These are phyloP conservation scores for Russula dissimulans DNA, from an alignment of 768 basidiomycete species.

Conservation along the genomic window DNA sequence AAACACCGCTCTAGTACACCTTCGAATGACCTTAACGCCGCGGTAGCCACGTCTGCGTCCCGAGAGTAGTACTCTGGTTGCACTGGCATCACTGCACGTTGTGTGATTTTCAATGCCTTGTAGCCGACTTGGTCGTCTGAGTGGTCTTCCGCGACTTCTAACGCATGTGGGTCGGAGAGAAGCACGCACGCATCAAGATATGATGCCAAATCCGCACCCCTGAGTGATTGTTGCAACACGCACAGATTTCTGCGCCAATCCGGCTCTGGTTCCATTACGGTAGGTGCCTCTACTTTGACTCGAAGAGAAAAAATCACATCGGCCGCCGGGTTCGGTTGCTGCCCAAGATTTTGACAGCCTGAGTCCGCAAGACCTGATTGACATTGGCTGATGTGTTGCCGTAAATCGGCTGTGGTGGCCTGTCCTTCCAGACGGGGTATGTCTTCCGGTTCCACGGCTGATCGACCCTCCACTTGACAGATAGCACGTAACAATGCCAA, in stretches of 20 bases:
- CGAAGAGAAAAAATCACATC: slow-evolving; percentile 9
- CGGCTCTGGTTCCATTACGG: background rate
- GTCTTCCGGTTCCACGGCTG: slow-evolving; percentile 1
- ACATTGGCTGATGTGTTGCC: slow-evolving; percentile 15
- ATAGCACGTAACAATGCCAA: slow-evolving; percentile 20
- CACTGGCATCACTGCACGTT: slow-evolving; percentile 8
- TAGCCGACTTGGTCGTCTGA: slow-evolving; percentile 54
- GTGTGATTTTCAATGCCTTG: slow-evolving; percentile 5
- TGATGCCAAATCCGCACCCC: slow-evolving; percentile 16
- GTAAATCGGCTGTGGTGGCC: slow-evolving; percentile 10
- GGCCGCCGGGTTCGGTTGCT: background rate
- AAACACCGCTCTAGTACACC: slow-evolving; percentile 3
- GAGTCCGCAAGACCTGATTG: slow-evolving; percentile 13
- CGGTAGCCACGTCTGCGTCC: slow-evolving; percentile 4
- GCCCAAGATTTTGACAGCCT: background rate
- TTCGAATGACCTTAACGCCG: slow-evolving; percentile 1
- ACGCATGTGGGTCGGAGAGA: background rate
- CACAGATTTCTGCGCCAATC: slow-evolving; percentile 4
- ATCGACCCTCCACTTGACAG: slow-evolving; percentile 15
- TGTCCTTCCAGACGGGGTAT: background rate
- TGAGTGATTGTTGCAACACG: slow-evolving; percentile 3
- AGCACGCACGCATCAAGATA: slow-evolving; percentile 14
- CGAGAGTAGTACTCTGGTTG: slow-evolving; percentile 15
- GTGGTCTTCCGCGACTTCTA: slow-evolving; percentile 9
- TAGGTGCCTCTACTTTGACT: background rate